Evolutionary conservation across 2,329 filamentous ascomycete species (phyloP), one percentile per base, ranked within the genome.

Genomic region (Plectosphaerella plurivora): DNA sequence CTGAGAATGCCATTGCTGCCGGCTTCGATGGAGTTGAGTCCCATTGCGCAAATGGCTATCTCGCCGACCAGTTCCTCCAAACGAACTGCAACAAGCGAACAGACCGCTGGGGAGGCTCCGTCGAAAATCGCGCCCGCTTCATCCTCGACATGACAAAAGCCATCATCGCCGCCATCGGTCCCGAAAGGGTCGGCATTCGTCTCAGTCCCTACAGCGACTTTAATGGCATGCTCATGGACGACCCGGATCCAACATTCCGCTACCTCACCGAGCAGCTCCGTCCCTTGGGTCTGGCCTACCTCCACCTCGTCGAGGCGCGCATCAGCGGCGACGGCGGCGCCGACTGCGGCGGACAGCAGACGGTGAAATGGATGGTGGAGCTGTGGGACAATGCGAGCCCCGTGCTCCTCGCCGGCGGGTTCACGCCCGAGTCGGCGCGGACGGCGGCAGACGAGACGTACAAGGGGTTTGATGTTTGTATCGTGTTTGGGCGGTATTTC

Each of bases 11-110:
- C 0, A 63, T 89, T 4, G 66, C 82, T 14, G 76, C 77, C 16
- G 88, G 89, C 0, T 86, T 86, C 44, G 88, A 93, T 61, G 84
- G 83, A 9, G 82, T 91, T 51, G 86, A 90, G 60, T 66, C 73
- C 16, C 72, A 77, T 58, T 75, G 65, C 4, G 79, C 79, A 3
- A 82, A 84, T 56, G 81, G 83, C 1, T 87, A 86, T 57, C 69
- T 88, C 1, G 67, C 83, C n/a, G 82, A 84, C 51, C 82, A 86
- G 52, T 88, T 88, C 65, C 72, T 81, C 0, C 78, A 73, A 18
- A 70, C 74, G 12, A 72, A 71, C 3, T 70, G 72, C 51, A 83
- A 83, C 58, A 66, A 70, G 45, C 69, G 80, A 22, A 79, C 73
- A 1, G 81, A 83, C 60, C 60, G 68, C 39, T 83, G 82, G 61